Percentiles rank a stretch among this genome's conserved stretches.
Conservation (phyloP, 768 basidiomycete species). For the Dendrothele bispora region DNA sequence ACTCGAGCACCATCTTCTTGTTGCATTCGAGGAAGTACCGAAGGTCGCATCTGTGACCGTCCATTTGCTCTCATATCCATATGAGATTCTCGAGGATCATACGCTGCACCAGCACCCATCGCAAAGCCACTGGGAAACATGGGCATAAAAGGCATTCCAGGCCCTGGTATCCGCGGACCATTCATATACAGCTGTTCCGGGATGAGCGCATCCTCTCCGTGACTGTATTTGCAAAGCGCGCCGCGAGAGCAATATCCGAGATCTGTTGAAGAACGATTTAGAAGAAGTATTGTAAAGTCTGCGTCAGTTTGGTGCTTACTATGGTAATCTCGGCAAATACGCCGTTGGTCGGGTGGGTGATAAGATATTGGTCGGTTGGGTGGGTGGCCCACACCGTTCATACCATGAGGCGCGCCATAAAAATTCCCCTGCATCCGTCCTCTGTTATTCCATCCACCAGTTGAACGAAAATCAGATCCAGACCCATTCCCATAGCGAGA, state of each 20-base stretch:
- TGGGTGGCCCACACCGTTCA: too few relatives aligned
- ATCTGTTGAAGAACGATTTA: conserved; percentile 59
- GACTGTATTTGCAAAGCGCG: conserved; percentile 86
- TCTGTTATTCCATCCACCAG: conserved; percentile 43
- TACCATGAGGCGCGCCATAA: conserved; percentile 25
- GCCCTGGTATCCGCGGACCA: conserved; percentile 35
- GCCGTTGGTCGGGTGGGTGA: conserved; percentile 69
- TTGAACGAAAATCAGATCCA: conserved; percentile 31
- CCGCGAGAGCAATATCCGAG: conserved; percentile 91
- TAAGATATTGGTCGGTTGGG: conserved; percentile 60
- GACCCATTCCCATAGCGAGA: conserved; percentile 54
- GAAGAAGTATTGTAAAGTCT: too few relatives aligned
- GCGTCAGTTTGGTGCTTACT: conserved; percentile 52
- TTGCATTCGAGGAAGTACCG: conserved; percentile 54
- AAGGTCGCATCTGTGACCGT: conserved; percentile 50
- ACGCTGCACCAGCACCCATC: conserved; percentile 47
- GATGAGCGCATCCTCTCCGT: conserved; percentile 85
- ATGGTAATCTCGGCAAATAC: conserved; percentile 89
- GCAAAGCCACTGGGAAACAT: conserved; percentile 65
- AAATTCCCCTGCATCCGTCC: conserved; percentile 32
- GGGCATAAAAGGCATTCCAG: conserved; percentile 61
- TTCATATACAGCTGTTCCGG: conserved; percentile 69
- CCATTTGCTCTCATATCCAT: conserved; percentile 73
- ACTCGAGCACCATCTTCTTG: conserved; percentile 50
- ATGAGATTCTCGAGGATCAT: conserved; percentile 76